Evolutionary conservation across 1,284 basidiomycete genomes (phyloP).

Genomic region (Cryptococcus sp.): DNA sequence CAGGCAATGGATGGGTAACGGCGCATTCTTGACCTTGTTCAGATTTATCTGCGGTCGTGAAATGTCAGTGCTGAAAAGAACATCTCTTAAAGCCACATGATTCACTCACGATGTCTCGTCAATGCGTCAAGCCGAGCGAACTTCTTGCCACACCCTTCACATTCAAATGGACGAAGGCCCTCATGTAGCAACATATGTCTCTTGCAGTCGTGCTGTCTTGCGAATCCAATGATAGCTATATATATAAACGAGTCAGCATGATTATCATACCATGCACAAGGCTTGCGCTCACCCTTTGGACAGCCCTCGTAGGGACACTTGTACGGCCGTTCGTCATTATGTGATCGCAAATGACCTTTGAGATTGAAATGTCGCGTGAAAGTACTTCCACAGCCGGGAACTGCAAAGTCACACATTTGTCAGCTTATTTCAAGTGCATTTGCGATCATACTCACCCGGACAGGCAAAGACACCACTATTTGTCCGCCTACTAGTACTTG

Average conservation of each 20-base stretch:
- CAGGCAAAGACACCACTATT: constrained; percentile 90
- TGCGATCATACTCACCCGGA: constrained; percentile 56
- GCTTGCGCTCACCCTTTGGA: constrained; percentile 63
- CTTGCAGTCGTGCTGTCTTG: constrained; percentile 95
- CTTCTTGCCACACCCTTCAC: constrained; percentile 88
- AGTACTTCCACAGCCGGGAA: constrained; percentile 91
- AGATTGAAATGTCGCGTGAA: constrained; percentile 70
- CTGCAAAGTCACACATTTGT: constrained; percentile 39
- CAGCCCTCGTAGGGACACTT: constrained; percentile 91
- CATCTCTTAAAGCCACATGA: constrained; percentile 7
- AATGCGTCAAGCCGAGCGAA: constrained; percentile 92
- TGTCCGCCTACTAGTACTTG: constrained; percentile 80
- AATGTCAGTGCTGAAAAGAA: background rate
- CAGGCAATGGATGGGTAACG: constrained; percentile 48
- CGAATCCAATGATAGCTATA: constrained; percentile 62
- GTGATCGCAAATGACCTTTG: constrained; percentile 88
- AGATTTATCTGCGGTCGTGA: constrained; percentile 44
- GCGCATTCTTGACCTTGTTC: constrained; percentile 54
- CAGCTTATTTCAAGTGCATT: background rate
- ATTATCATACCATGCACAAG: background rate
- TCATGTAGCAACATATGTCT: constrained; percentile 85
- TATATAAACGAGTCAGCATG: background rate
- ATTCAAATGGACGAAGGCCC: constrained; percentile 80
- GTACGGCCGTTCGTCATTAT: constrained; percentile 92
- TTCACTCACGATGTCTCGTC: constrained; percentile 69